Evolutionary conservation across 202 grass and related monocot species (phyloP).

Genomic region (Cymbopogon flexuosus): DNA sequence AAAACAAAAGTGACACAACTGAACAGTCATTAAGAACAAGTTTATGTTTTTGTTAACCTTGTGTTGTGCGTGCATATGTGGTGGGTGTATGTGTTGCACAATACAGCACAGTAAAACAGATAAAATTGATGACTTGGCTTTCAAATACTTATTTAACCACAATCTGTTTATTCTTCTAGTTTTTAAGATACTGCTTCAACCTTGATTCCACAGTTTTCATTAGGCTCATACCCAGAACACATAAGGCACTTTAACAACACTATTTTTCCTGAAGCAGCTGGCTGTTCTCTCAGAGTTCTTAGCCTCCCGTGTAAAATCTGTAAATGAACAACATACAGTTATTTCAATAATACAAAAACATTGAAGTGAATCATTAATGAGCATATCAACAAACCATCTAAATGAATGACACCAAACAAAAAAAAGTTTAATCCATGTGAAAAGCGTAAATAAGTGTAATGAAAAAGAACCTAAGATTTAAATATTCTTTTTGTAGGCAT

Average conservation of each 20-base stretch:
- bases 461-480: not conserved
- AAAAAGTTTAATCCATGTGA: not conserved
- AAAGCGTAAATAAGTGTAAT: not conserved
- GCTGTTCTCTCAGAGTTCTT: conserved; percentile 88
- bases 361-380: not conserved
- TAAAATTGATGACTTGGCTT: not conserved
- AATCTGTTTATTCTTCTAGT: not conserved
- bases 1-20: not conserved
- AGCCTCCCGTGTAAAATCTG: conserved; percentile 86
- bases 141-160: not conserved
- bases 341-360: conserved; percentile 11
- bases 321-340: conserved; percentile 1
- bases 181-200: not conserved
- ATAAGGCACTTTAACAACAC: conserved; percentile 63
- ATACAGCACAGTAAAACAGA: not conserved
- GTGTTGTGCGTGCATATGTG: not conserved
- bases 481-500: not conserved
- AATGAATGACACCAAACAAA: not conserved
- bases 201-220: not conserved
- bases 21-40: not conserved
- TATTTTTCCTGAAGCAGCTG: conserved; percentile 69
- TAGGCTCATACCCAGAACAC: conserved; percentile 61
- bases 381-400: not conserved
- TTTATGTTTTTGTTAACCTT: not conserved
- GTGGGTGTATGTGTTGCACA: not conserved